Evolutionary conservation across 2,329 filamentous ascomycete species (phyloP).

Genomic region (Talaromyces sp.): DNA sequence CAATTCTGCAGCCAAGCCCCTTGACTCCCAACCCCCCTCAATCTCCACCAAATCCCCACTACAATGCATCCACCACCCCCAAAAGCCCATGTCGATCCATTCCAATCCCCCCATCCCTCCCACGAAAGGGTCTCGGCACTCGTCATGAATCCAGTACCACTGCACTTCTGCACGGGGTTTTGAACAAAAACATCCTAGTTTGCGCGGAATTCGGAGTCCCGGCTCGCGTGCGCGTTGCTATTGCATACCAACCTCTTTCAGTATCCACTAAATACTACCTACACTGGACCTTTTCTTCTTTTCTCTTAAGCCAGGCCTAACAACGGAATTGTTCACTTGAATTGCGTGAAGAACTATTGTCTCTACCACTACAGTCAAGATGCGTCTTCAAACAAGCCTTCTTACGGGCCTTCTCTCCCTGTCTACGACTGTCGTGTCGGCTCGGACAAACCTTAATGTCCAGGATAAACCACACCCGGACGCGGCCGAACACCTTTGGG

Average conservation of each 20-base stretch:
- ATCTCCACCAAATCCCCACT: neutral
- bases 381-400: neutral
- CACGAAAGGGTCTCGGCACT: neutral
- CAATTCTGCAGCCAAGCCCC: neutral
- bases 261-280: neutral
- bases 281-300: neutral
- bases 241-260: neutral
- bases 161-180: neutral
- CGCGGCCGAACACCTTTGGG: conserved; percentile 16
- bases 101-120: neutral
- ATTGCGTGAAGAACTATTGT: neutral
- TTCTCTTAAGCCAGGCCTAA: too few species aligned
- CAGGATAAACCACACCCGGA: neutral
- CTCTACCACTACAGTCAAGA: neutral
- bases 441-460: neutral
- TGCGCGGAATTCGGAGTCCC: neutral
- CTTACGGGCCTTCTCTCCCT: neutral
- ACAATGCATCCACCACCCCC: neutral
- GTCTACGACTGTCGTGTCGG: neutral
- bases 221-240: neutral
- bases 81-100: conserved; percentile 2
- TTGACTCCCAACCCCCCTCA: conserved; percentile 2
- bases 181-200: neutral
- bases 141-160: conserved; percentile 1
- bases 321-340: too few species aligned